Evolutionary conservation across 208 protist genomes (phyloP).

Genomic region (Endotrypanum monterogeii): DNA sequence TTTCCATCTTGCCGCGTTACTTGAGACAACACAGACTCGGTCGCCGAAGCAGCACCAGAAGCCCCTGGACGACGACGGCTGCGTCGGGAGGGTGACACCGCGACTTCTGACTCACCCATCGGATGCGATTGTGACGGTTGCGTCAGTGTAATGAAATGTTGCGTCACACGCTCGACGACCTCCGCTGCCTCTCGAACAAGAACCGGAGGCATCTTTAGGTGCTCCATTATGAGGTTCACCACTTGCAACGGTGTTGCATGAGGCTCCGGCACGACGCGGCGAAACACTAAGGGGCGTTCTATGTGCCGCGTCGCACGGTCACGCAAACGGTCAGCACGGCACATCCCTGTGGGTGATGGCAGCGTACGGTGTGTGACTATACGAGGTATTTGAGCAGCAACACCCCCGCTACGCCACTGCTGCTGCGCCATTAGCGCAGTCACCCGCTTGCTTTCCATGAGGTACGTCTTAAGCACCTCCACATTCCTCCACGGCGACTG

Average conservation of each 20-base stretch:
- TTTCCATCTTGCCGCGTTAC: slow-evolving; percentile 5
- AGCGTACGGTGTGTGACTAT: not conserved
- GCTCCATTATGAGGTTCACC: slow-evolving; percentile 58
- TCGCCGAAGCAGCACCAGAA: not conserved
- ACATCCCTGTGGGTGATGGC: not conserved
- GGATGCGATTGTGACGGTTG: slow-evolving; percentile 22
- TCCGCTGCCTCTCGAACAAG: slow-evolving; percentile 28
- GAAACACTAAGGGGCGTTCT: slow-evolving; percentile 25
- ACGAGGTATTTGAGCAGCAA: not conserved
- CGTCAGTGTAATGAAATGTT: slow-evolving; percentile 34
- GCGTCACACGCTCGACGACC: slow-evolving; percentile 29
- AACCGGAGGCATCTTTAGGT: slow-evolving; percentile 36
- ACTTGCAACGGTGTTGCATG: slow-evolving; percentile 53
- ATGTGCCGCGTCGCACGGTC: not conserved
- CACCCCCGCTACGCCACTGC: not conserved
- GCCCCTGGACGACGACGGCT: not conserved
- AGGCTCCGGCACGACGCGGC: slow-evolving; percentile 52
- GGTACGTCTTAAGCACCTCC: slow-evolving; percentile 14
- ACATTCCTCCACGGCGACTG: slow-evolving; percentile 18
- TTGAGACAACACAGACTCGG: slow-evolving; percentile 26
- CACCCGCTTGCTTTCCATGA: slow-evolving; percentile 12
- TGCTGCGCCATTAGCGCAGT: not conserved
- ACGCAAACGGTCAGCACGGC: not conserved
- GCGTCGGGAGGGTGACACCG: not conserved
- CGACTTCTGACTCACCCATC: not conserved